Evolutionary conservation across 495 filamentous ascomycete species (phyloP), one percentile per base, ranked within the genome.

Genomic region (Penicillium cinerascens): DNA sequence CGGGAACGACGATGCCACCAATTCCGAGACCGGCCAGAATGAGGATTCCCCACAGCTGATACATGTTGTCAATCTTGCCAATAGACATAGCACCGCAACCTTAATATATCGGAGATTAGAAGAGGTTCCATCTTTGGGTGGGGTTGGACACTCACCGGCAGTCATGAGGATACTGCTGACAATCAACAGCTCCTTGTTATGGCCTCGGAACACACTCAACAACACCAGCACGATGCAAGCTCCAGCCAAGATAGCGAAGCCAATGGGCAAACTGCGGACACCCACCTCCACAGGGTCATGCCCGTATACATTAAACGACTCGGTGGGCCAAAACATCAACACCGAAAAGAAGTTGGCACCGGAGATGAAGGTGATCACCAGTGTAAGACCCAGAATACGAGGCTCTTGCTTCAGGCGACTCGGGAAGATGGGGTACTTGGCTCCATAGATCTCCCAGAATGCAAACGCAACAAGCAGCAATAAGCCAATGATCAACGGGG

Each of bases 311-410:
- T 88, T 88, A 73, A 83, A 87, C 1, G 84, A 82, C 66, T 89
- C 80, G 0, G 82, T 86, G 0, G 86, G 86, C 86, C 86, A 89
- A 58, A 89, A 84, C 66, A 88, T 78, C 22, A 89, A 63, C 3
- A 88, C 80, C 13, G 83, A 84, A 70, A 88, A 88, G 77, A 88
- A 89, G 63, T 88, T 88, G 48, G 84, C 83, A 9, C 86, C 86
- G 8, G 79, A 84, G 41, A 89, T 86, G 66, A 85, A 86, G 10
- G 85, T 88, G 63, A 89, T 88, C 47, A 89, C 60, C 3, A 89
- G 70, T 0, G 84, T 88, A 5, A 89, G 65, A 17, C 72, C 66
- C 4, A 89, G 69, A 5, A 80, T 85, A 3, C 84, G 78, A 45
- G 85, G 82, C 17, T 81, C 82, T 55, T 83, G 78, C 63, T 82